Evolutionary conservation across 345 rosid species (phyloP).

Genomic region (Hibiscus trionum): DNA sequence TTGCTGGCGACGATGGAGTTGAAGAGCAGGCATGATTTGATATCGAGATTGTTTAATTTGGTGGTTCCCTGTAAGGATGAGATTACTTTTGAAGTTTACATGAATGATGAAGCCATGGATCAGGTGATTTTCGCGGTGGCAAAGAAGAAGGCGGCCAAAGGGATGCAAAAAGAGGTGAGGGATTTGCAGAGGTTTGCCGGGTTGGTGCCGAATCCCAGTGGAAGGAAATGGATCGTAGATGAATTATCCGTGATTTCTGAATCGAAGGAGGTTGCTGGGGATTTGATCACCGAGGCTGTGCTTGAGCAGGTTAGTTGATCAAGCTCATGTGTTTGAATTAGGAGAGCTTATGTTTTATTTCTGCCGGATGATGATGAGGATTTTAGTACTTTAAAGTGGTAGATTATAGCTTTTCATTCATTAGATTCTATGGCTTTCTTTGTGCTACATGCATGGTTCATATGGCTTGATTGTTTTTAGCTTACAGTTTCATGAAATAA

Average conservation of each 20-base stretch:
- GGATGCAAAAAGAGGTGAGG: conserved; percentile 73
- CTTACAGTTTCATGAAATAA: not conserved
- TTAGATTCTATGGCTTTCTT: not conserved
- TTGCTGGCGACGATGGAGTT: conserved; percentile 88
- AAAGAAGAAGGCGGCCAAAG: conserved; percentile 79
- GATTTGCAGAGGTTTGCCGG: conserved; percentile 82
- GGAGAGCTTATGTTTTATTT: too few species aligned
- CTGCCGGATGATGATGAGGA: too few species aligned
- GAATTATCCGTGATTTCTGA: conserved; percentile 74
- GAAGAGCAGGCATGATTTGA: conserved; percentile 89
- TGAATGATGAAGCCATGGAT: conserved; percentile 94
- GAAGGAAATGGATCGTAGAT: conserved; percentile 79
- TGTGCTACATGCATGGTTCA: not conserved
- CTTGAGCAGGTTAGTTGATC: conserved; percentile 71
- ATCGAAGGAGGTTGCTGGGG: conserved; percentile 92
- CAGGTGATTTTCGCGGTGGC: conserved; percentile 73
- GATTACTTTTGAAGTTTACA: conserved; percentile 80
- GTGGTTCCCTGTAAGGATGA: conserved; percentile 87
- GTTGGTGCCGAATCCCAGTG: conserved; percentile 32
- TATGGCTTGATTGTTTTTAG: not conserved
- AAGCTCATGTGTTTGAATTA: not conserved
- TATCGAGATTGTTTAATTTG: conserved; percentile 60
- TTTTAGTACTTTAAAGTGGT: not conserved
- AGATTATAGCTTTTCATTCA: not conserved
- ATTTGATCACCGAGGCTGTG: conserved; percentile 72